Base-by-base conservation (phyloP, 768 basidiomycete species). In the Lentinula boryana region DNA sequence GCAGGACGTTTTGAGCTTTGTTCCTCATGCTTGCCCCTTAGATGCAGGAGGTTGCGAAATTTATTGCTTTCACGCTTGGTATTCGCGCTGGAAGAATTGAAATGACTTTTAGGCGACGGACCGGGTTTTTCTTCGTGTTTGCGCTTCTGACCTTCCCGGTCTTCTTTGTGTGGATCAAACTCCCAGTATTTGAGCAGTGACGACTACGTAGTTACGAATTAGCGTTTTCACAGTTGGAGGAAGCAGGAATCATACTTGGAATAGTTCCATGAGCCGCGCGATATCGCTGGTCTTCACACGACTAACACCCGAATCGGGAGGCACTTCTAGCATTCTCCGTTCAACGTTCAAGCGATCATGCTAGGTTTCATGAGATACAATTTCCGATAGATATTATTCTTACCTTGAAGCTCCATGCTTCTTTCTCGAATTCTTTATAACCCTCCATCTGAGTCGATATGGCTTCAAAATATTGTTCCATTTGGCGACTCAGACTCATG, bases 221-320 rank as follows among this genome's bases (percentile, higher is more conserved):
- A 27, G 52, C 32, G 53, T 10, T 48, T 23, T n/a, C 46, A 23
- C 18, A 21, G 3, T 36, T n/a, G 51, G 40, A 50, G n/a, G 16
- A 36, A 21, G 33, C 58, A 9, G 5, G 13, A 52, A 40, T 56
- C 71, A 60, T 62, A 83, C 88, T 74, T 92, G 91, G 67, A 93
- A 91, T 2, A 93, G 72, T 65, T 93, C 92, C 89, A 94, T 91
- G 15, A 93, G 75, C 18, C 90, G 79, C 6, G 91, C 89, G 43
- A 93, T 76, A 65, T 94, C 92, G 65, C 89, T 87, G 2, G 91
- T 89, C 70, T 82, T 84, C 60, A 93, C 80, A 58, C 70, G 70
- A 4, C 74, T 76, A 46, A 78, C 76, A 53, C 78, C 80, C 0
- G 77, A 71, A 31, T 76, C 77, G 8, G 70, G 76, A 16, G 74